phyloP scores from a whole-genome alignment of 1,284 basidiomycete genomes.

The Microbotryum saponariae region DNA sequence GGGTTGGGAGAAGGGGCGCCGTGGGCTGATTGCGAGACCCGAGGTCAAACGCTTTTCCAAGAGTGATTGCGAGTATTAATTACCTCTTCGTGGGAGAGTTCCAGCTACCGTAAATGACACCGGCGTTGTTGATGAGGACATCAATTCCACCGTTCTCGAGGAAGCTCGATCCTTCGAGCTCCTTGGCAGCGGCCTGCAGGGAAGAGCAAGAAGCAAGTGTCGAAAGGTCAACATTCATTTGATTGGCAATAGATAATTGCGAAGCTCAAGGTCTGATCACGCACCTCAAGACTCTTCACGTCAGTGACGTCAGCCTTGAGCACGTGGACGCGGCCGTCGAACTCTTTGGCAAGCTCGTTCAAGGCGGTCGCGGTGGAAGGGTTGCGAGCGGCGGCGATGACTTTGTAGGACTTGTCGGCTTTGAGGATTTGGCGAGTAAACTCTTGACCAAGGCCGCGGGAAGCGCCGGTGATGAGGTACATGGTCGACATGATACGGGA shows the following conservation, averaged over 20 bases:
- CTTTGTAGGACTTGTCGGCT: too few relatives aligned
- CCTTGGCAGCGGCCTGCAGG: neutral
- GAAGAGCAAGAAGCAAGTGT: neutral
- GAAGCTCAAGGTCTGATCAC: neutral
- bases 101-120: neutral
- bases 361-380: neutral
- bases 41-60: neutral
- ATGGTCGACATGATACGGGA: too few relatives aligned
- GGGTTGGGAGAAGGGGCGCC: neutral
- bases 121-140: constrained; percentile 8
- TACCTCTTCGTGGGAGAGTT: neutral
- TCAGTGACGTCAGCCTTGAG: too few relatives aligned
- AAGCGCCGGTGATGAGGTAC: too few relatives aligned
- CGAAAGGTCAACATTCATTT: neutral
- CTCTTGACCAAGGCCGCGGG: too few relatives aligned
- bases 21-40: neutral
- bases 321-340: too few relatives aligned
- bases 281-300: neutral
- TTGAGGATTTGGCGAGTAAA: too few relatives aligned
- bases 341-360: neutral
- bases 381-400: too few relatives aligned
- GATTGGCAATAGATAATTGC: neutral
- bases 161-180: constrained; percentile 4
- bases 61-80: neutral
- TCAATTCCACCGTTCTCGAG: constrained; percentile 4